Percentiles rank a stretch among this genome's conserved stretches.
These are phyloP conservation scores for Gracilaria caudata DNA, from an alignment of 23 red algal species.

Conservation along the genomic window DNA sequence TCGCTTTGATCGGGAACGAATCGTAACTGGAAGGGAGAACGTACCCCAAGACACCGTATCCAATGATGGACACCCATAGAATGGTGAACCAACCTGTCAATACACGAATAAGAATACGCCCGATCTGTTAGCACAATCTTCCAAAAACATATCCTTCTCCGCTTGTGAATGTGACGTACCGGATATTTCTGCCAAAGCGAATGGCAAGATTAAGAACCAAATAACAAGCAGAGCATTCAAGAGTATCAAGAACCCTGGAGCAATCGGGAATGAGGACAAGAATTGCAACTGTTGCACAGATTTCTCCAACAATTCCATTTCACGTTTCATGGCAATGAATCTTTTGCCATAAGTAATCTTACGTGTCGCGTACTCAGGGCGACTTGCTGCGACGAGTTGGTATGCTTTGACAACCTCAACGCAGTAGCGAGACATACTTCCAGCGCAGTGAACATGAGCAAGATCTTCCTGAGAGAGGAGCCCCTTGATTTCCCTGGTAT, in stretches of 20 bases:
- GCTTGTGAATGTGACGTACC: slow-evolving; percentile 25
- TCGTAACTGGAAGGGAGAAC: background rate
- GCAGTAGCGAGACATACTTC: slow-evolving; percentile 34
- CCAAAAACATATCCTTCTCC: too few relatives aligned
- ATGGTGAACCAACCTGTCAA: slow-evolving; percentile 58
- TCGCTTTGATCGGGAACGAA: background rate
- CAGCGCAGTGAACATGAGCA: slow-evolving; percentile 29
- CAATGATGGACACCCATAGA: slow-evolving; percentile 42
- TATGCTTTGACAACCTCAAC: slow-evolving; percentile 39
- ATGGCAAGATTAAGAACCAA: slow-evolving; percentile 60
- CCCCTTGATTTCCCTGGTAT: slow-evolving; percentile 32
- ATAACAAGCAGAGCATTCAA: slow-evolving; percentile 45
- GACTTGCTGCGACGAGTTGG: background rate
- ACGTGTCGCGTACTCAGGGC: background rate
- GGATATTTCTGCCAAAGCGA: slow-evolving; percentile 44
- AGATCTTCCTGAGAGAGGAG: slow-evolving; percentile 43
- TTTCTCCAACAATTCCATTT: slow-evolving; percentile 30
- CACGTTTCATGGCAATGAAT: slow-evolving; percentile 16
- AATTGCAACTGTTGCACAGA: background rate
- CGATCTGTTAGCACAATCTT: background rate
- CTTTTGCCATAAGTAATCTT: slow-evolving; percentile 1
- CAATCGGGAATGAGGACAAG: slow-evolving; percentile 28
- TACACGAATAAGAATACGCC: background rate
- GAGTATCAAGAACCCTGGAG: slow-evolving; percentile 35
- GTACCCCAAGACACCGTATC: slow-evolving; percentile 49